These are phyloP conservation scores for Neurospora sp. DNA, from an alignment of 495 filamentous ascomycete genomes.

Conservation along the genomic window DNA sequence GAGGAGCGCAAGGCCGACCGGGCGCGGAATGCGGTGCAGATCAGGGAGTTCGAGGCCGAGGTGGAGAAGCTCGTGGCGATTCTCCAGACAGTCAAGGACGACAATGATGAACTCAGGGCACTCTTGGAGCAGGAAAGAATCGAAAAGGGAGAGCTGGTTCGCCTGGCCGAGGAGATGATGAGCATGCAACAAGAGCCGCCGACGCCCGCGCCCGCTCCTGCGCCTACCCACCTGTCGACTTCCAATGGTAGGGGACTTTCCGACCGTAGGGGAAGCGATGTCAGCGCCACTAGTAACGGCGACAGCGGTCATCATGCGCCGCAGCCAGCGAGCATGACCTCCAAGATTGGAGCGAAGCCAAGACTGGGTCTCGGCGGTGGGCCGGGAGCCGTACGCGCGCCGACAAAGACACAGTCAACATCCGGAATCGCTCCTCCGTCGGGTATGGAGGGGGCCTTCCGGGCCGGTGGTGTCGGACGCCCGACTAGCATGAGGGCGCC, in stretches of 20 bases:
- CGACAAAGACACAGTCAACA: background rate
- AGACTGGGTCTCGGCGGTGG: background rate
- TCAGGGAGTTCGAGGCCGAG: conserved; percentile 51
- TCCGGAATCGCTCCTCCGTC: background rate
- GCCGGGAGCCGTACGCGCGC: background rate
- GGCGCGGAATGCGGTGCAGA: conserved; percentile 39
- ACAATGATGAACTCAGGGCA: conserved; percentile 52
- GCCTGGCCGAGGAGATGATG: conserved; percentile 86
- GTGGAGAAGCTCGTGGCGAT: conserved; percentile 63
- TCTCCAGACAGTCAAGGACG: conserved; percentile 50
- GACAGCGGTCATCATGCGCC: background rate
- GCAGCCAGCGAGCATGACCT: background rate
- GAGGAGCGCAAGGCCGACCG: conserved; percentile 42
- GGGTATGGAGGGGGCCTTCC: conserved; percentile 4
- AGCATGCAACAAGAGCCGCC: conserved; percentile 29
- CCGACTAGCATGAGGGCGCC: conserved; percentile 37
- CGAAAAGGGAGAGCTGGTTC: conserved; percentile 92
- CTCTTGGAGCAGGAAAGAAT: conserved; percentile 69
- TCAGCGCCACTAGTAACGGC: background rate
- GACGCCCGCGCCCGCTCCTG: conserved; percentile 4
- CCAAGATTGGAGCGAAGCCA: background rate
- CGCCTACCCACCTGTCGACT: conserved; percentile 14
- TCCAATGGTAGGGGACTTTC: background rate
- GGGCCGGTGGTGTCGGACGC: conserved; percentile 15
- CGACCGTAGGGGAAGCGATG: background rate